Evolutionary conservation across 305 asterid genomes (phyloP), one percentile per base, ranked within the genome.

Genomic region (Withania somnifera): DNA sequence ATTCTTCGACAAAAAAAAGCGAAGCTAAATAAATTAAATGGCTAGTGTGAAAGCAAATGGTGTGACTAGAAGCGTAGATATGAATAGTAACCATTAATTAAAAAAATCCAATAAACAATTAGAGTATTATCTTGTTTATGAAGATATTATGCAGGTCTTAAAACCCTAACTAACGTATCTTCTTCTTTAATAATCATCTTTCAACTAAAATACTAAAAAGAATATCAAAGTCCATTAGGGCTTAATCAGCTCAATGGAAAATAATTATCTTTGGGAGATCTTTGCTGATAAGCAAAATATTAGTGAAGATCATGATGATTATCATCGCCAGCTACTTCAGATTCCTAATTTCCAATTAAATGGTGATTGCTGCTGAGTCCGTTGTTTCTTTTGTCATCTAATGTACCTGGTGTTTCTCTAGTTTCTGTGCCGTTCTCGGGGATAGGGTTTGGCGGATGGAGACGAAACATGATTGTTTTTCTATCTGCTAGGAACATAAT

Each of bases 111-210:
- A 24, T 73, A 73, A 73, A 73, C 26, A 73, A 73, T 4, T 75
- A 50, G 42, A 47, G 42, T 73, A 26, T 73, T 11, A 73, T 73
- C 42, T 73, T 73, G 57, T 15, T 47, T 73, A 47, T 47, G 42
- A 73, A 47, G 58, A 22, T 69, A 42, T 69, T 69, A 14, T 14
- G 56, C 7, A 69, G 78, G 47, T 73, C 79, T 47, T 42, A 73
- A 28, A 71, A 73, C 79, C 79, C 79, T 73, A 73, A 73, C 42
- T 4, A 73, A 73, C 79, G 79, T 73, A 73, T 73, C 79, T 75
- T 50, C 42, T 73, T 73, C 79, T 73, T 73, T 73, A 47, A n/a
- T n/a, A n/a, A n/a, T 15, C 26, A 47, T 26, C 38, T 50, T 47
- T 26, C 60, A 73, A 68, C 50, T 75, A 75, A n/a, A 73, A 26